Evolutionary conservation across 371 early-diverging fungal genomes (phyloP), one percentile per base, ranked within the genome.

Genomic region (Circinella umbellata): DNA sequence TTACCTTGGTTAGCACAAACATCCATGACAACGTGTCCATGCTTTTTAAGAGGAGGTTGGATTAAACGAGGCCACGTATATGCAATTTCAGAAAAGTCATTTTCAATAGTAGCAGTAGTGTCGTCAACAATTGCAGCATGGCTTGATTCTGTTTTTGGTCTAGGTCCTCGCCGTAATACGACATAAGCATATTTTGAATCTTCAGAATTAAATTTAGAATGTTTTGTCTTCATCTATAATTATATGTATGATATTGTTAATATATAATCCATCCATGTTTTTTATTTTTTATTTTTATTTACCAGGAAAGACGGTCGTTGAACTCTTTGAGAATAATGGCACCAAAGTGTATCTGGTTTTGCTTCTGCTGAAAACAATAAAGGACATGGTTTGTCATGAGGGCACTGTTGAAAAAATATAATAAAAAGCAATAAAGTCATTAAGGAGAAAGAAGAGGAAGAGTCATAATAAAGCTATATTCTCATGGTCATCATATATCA

Each of bases 271-370:
- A 47, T 27, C 27, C 27, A 27, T 27, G 2, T 27, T 27, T 27
- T 27, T 27, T 27, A 27, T 27, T 27, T 27, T 27, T 27, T 27
- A 27, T 27, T 15, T 10, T 20, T 34, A 68, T 73, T 63, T 83
- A 87, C 88, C 77, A 92, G 78, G 67, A 88, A 90, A 6, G 73
- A 60, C 0, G 94, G 92, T 11, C 93, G 84, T 70, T 94, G 92
- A 10, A 93, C 82, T 55, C 91, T 80, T 73, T 95, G 96, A 36
- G 94, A 91, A 69, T 92, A 96, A 69, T 96, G 95, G 62, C 95
- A 92, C 95, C 96, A 95, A 35, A 80, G 64, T 13, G 74, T 74
- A 18, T 82, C 64, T 4, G 82, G 80, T 18, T 85, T 82, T 4
- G 84, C 80, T 38, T 77, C 59, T 11, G 78, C 73, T 17, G 84